Evolutionary conservation across 352 stramenopile genomes (phyloP).

Genomic region (Globisporangium paroecandrum): DNA sequence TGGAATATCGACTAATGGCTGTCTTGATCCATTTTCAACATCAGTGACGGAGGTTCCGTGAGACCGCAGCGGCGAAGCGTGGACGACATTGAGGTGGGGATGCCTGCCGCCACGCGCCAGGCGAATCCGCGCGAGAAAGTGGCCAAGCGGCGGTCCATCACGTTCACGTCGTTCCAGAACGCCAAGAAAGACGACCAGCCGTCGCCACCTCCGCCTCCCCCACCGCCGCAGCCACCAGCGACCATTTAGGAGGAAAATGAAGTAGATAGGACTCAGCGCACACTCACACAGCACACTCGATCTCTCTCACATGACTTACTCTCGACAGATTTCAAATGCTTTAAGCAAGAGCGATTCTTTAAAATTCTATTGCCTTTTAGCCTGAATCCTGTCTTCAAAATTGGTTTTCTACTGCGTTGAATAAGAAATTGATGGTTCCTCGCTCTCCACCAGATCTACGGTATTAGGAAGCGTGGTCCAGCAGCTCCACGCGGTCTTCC

Average conservation of each 20-base stretch:
- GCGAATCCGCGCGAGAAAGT: slow-evolving; percentile 44
- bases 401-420: not conserved
- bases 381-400: slow-evolving; percentile 4
- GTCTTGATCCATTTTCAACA: not conserved
- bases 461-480: slow-evolving; percentile 5
- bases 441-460: not conserved
- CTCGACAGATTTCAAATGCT: not conserved
- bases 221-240: slow-evolving; percentile 1
- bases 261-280: not conserved
- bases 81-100: slow-evolving; percentile 76
- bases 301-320: not conserved
- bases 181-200: slow-evolving; percentile 21
- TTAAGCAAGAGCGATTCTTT: not conserved
- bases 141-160: slow-evolving; percentile 71
- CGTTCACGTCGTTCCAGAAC: slow-evolving; percentile 61
- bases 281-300: not conserved
- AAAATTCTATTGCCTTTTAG: not conserved
- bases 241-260: slow-evolving; percentile 4
- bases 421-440: not conserved
- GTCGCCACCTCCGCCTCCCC: not conserved
- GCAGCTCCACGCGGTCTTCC: not conserved
- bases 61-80: slow-evolving; percentile 42
- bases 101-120: slow-evolving; percentile 47
- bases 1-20: not conserved
- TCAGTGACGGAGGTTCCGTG: slow-evolving; percentile 11